Base-by-base conservation (phyloP, 345 rosid genomes). In the Brassica rapa region DNA sequence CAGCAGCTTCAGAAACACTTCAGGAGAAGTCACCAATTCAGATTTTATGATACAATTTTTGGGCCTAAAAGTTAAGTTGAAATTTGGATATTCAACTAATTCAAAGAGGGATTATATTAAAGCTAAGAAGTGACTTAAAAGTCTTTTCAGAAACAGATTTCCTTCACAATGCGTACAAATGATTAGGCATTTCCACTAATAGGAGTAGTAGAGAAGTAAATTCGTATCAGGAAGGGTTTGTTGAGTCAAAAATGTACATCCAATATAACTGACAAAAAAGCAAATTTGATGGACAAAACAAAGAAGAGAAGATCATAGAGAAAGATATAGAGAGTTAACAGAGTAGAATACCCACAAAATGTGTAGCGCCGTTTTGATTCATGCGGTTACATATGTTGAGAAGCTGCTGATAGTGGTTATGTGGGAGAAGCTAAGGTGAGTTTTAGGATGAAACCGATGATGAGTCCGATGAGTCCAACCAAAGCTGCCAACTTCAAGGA, bases 381-480 rank as follows among this genome's bases (percentile, higher is more conserved):
- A 8, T 51, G 56, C 8, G 56, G 21, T 51, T 51, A 51, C 55
- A 65, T 65, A 72, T 32, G 29, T 24, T 16, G 74, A 68, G 46
- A 37, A 51, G 57, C 72, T n/a, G 57, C 57, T 59, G 69, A 66
- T 21, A 61, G 61, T 30, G 63, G 41, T 80, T 80, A 75, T 57
- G 63, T 68, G 11, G 83, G 68, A 16, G 83, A 76, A 24, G 97
- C 82, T 77, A 88, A 55, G 4, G 88, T 81, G 67, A 89, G 81
- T 81, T 92, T 90, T 88, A 92, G 80, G 79, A 92, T 85, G 76
- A 89, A 87, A 30, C 98, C 97, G 16, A 84, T 85, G 89, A 87
- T 74, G 70, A 94, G 86, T 35, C 98, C 97, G 10, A 90, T 85
- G 33, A 92, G 85, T 68, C 91, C 97, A 75, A 94, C 97, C 43